Evolutionary conservation across 2,329 filamentous ascomycete genomes (phyloP), one percentile per base, ranked within the genome.

Genomic region (Hypoxylon rubiginosum): DNA sequence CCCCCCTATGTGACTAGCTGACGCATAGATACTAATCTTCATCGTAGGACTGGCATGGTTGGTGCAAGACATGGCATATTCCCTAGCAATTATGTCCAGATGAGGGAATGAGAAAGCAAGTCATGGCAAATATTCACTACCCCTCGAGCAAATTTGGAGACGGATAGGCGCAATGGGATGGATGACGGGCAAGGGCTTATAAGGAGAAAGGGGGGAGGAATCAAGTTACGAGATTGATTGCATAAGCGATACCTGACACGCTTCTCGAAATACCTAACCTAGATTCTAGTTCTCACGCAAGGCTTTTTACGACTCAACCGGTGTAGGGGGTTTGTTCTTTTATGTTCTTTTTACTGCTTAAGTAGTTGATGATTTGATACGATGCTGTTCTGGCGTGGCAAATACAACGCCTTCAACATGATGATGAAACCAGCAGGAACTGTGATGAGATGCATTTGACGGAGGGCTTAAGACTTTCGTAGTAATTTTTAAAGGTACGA

Each of bases 31-130:
- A 32, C 21, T 51, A 54, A 65, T 55, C 32, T 28, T 63, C 19
- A 59, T 21, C 5, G 6, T 26, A 91, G 89, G 96, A 98, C 95
- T 17, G 96, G 96, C 26, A 91, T 91, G 80, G 90, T 97, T 75
- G 94, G 94, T 30, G 87, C 89, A 70, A 87, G 90, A 72, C 92
- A 94, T 59, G 96, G 96, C 39, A 97, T 97, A 71, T 99, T 99
- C 81, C 96, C 96, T 0, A 96, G 92, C 79, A 91, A 91, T 77
- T 91, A 91, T 68, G 89, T 91, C 70, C 89, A 90, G 77, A 88
- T 91, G 87, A 86, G 82, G 78, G 73, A 75, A 63, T 76, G 58
- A 73, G 21, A 48, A 15, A 10, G n/a, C 11, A 15, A n/a, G 11
- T 6, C 21, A 36, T 21, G 11, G 4, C 45, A 24, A 26, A 43